A percentile compares a stretch with the other conserved stretches of the same genome.
phyloP scores from a whole-genome alignment of 1,284 basidiomycete species.

The Wallemia hederae region DNA sequence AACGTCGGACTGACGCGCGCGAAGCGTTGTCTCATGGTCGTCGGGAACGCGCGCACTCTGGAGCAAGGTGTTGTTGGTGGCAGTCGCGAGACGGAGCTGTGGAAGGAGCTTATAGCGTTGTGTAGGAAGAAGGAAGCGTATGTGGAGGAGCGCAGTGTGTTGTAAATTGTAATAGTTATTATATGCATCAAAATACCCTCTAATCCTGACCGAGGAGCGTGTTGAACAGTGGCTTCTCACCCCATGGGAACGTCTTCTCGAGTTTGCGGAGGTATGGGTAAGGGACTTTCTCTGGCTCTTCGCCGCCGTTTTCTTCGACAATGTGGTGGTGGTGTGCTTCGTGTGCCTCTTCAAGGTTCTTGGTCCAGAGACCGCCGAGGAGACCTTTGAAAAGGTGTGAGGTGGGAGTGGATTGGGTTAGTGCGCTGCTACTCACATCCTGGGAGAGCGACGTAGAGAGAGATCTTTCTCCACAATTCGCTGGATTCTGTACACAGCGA shows the following conservation, averaged over 20 bases:
- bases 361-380: slow-evolving; percentile 35
- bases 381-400: slow-evolving; percentile 18
- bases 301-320: slow-evolving; percentile 41
- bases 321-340: slow-evolving; percentile 26
- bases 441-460: slow-evolving; percentile 49
- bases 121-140: neutral
- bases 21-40: slow-evolving; percentile 47
- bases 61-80: slow-evolving; percentile 11
- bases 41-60: slow-evolving; percentile 46
- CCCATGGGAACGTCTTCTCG: slow-evolving; percentile 51
- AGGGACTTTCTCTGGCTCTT: slow-evolving; percentile 34
- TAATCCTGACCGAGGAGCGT: neutral
- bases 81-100: slow-evolving; percentile 9
- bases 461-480: slow-evolving; percentile 57
- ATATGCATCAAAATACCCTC: neutral
- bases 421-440: slow-evolving; percentile 22
- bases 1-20: slow-evolving; percentile 71
- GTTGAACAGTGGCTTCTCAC: slow-evolving; percentile 37
- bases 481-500: slow-evolving; percentile 27
- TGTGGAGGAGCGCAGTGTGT: neutral
- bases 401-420: slow-evolving; percentile 13
- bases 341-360: slow-evolving; percentile 44
- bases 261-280: slow-evolving; percentile 51
- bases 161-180: neutral
- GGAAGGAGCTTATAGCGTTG: slow-evolving; percentile 6